Percentiles rank a stretch among this genome's conserved stretches.
phyloP scores from a whole-genome alignment of 768 basidiomycete species.

The Tricholoma terreum region DNA sequence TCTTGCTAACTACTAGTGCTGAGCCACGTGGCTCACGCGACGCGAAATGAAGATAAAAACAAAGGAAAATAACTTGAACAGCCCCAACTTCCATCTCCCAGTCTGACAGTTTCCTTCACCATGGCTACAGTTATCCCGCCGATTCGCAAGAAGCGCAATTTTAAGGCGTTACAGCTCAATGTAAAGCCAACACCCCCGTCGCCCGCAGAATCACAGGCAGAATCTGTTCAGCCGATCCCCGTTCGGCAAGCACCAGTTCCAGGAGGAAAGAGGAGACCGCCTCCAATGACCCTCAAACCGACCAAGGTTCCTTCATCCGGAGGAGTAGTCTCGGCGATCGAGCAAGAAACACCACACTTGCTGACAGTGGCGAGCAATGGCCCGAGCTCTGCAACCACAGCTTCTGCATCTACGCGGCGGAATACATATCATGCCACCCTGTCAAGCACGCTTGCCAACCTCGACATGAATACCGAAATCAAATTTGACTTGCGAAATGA shows the following conservation, averaged over 20 bases:
- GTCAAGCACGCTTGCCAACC: constrained; percentile 78
- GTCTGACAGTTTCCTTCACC: constrained; percentile 5
- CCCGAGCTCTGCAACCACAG: constrained; percentile 51
- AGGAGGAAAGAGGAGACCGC: constrained; percentile 66
- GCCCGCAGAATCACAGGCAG: constrained; percentile 27
- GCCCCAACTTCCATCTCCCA: not conserved
- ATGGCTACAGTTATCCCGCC: constrained; percentile 30
- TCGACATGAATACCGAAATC: constrained; percentile 84
- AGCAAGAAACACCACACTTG: constrained; percentile 41
- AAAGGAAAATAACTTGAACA: not conserved
- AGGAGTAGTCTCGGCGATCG: constrained; percentile 36
- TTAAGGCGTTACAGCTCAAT: constrained; percentile 79
- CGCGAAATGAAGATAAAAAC: constrained; percentile 12
- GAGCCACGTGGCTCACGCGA: constrained; percentile 13
- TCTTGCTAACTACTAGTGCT: not conserved
- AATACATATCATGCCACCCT: constrained; percentile 79
- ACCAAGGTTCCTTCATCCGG: constrained; percentile 54
- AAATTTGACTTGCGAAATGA: constrained; percentile 84
- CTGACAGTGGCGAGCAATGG: constrained; percentile 46
- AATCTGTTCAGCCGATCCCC: constrained; percentile 32
- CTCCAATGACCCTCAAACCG: constrained; percentile 79
- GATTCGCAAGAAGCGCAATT: constrained; percentile 89
- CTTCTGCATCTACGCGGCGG: constrained; percentile 50
- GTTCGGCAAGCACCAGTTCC: constrained; percentile 46
- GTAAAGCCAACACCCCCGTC: constrained; percentile 44